Evolutionary conservation across 768 basidiomycete species (phyloP).

Genomic region (Calvatia gigantea): DNA sequence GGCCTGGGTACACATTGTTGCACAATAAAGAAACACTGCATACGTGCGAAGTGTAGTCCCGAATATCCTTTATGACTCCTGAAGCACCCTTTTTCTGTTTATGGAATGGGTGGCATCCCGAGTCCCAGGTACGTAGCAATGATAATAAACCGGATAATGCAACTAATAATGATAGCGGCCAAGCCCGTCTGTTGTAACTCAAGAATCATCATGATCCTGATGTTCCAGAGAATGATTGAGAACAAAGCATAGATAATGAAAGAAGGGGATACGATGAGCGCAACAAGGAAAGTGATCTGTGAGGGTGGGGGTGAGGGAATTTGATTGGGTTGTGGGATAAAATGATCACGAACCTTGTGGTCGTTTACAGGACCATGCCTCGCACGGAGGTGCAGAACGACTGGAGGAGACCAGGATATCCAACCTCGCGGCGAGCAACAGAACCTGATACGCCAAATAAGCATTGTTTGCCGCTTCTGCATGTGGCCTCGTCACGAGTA

Average conservation of each 20-base stretch:
- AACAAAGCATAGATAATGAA: neutral
- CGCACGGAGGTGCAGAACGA: neutral
- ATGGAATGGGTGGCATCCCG: neutral
- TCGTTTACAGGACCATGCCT: neutral
- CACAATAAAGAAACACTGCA: too few relatives aligned
- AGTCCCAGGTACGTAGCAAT: neutral
- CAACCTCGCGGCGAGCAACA: neutral
- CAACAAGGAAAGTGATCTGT: neutral
- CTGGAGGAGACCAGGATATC: neutral
- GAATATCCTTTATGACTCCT: too few relatives aligned
- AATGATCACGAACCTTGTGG: neutral
- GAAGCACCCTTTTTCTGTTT: neutral
- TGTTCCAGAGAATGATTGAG: neutral
- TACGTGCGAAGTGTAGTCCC: too few relatives aligned
- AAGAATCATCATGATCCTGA: neutral
- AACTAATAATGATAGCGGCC: neutral
- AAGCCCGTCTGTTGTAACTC: neutral
- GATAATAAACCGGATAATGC: neutral
- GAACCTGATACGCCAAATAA: neutral
- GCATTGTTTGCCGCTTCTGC: neutral
- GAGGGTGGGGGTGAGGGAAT: too few relatives aligned
- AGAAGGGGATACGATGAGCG: neutral
- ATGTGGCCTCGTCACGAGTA: neutral
- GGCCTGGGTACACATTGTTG: too few relatives aligned
- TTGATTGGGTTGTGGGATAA: too few relatives aligned